A percentile compares a stretch with the other conserved stretches of the same genome.
These are phyloP conservation scores for Debaryomyces coudertii DNA, from an alignment of 1,139 yeast species.

Conservation along the genomic window DNA sequence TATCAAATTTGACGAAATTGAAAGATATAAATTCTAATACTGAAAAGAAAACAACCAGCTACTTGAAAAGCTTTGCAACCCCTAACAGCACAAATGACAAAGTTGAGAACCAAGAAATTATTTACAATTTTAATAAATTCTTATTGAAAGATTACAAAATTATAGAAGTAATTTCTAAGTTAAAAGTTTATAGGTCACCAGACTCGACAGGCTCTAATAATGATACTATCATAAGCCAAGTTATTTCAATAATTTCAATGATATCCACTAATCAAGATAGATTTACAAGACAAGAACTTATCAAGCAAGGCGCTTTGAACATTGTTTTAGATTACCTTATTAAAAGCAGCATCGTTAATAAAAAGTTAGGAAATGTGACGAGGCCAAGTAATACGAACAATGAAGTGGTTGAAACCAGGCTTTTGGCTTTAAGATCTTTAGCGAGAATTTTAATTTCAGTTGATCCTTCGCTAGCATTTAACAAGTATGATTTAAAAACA, in stretches of 20 bases:
- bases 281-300: slow-evolving; percentile 37
- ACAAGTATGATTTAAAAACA: slow-evolving; percentile 42
- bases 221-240: slow-evolving; percentile 20
- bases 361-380: slow-evolving; percentile 19
- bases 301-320: slow-evolving; percentile 50
- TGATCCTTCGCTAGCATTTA: slow-evolving; percentile 44
- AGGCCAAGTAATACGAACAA: slow-evolving; percentile 22
- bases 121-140: slow-evolving; percentile 34
- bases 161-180: slow-evolving; percentile 27
- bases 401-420: slow-evolving; percentile 25
- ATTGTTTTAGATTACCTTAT: slow-evolving; percentile 42
- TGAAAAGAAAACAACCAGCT: slow-evolving; percentile 23
- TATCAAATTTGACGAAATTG: slow-evolving; percentile 41
- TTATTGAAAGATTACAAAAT: slow-evolving; percentile 31
- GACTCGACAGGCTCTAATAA: slow-evolving; percentile 17
- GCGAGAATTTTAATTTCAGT: slow-evolving; percentile 49
- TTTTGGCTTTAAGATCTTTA: slow-evolving; percentile 37
- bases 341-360: slow-evolving; percentile 29
- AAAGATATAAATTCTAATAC: slow-evolving; percentile 22
- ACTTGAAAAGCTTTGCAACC: slow-evolving; percentile 39
- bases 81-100: slow-evolving; percentile 27
- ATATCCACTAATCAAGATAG: slow-evolving; percentile 31
- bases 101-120: slow-evolving; percentile 28
- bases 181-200: slow-evolving; percentile 24
- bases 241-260: slow-evolving; percentile 29